Evolutionary conservation across 2,329 filamentous ascomycete species (phyloP).

Genomic region (Sporothrix pseudoabietina): DNA sequence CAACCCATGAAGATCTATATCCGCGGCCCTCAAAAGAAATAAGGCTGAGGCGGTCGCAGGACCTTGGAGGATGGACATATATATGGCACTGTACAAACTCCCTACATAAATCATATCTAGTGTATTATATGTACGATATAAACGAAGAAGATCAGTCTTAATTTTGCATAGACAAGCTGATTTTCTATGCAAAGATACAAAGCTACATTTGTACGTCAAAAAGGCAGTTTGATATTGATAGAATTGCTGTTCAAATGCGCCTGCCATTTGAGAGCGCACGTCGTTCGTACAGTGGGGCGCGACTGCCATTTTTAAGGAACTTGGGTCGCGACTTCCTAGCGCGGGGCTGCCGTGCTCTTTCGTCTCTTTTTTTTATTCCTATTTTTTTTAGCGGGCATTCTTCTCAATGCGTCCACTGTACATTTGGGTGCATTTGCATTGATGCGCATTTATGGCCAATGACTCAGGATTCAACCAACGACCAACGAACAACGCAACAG

Average conservation of each 20-base stretch:
- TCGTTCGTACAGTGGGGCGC: background rate
- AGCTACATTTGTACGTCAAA: background rate
- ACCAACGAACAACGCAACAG: background rate
- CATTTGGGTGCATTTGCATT: background rate
- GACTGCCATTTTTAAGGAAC: background rate
- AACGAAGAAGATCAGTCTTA: background rate
- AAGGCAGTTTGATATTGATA: background rate
- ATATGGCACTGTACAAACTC: background rate
- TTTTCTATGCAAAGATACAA: background rate
- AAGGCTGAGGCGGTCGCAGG: background rate
- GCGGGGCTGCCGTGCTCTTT: slow-evolving; percentile 23
- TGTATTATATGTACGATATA: background rate
- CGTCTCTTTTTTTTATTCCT: background rate
- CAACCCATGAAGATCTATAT: slow-evolving; percentile 44
- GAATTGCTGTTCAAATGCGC: background rate
- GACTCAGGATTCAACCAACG: slow-evolving; percentile 24
- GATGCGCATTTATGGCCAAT: slow-evolving; percentile 16
- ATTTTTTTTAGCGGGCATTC: slow-evolving; percentile 24
- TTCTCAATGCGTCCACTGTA: slow-evolving; percentile 25
- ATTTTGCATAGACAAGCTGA: background rate
- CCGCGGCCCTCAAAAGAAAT: slow-evolving; percentile 41
- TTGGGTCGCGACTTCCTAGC: slow-evolving; percentile 20
- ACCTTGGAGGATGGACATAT: background rate
- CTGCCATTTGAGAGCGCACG: background rate
- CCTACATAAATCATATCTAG: background rate